phyloP scores from a whole-genome alignment of 768 basidiomycete genomes.

The Mycena belliarum region DNA sequence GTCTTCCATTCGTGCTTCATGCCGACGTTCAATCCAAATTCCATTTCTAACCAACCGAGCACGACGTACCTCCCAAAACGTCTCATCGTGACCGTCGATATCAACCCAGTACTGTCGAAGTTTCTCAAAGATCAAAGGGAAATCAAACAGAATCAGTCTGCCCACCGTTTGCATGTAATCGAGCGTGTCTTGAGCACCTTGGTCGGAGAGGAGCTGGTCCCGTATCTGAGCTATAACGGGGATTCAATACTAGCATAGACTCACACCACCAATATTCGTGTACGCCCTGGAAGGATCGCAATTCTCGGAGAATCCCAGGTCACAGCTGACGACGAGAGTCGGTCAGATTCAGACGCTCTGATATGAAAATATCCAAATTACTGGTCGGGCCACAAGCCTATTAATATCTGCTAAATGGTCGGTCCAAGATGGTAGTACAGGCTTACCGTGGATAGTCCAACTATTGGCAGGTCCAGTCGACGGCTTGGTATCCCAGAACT shows the following conservation, averaged over 20 bases:
- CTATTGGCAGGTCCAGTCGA: constrained; percentile 50
- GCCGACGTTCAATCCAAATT: not conserved
- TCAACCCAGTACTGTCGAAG: constrained; percentile 59
- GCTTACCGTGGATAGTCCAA: constrained; percentile 60
- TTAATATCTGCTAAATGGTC: constrained; percentile 7
- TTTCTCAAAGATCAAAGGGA: not conserved
- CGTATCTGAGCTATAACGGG: not conserved
- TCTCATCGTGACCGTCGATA: constrained; percentile 55
- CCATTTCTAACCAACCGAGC: not conserved
- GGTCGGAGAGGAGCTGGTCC: constrained; percentile 52
- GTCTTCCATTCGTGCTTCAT: constrained; percentile 65
- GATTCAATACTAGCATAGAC: constrained; percentile 6
- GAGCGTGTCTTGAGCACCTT: constrained; percentile 60
- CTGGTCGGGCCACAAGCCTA: constrained; percentile 59
- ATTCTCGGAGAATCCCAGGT: constrained; percentile 24
- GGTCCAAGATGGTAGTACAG: not conserved
- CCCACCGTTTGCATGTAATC: constrained; percentile 53
- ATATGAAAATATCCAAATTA: constrained; percentile 21
- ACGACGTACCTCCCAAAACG: constrained; percentile 63
- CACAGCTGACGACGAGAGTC: constrained; percentile 3
- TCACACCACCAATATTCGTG: constrained; percentile 42
- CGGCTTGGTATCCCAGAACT: constrained; percentile 57
- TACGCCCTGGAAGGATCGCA: constrained; percentile 55
- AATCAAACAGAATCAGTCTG: not conserved
- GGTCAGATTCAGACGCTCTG: not conserved